A percentile compares a stretch with the other conserved stretches of the same genome.
Evolutionary conservation across 2,329 filamentous ascomycete species (phyloP).

Genomic region (Trichoderma koningii): DNA sequence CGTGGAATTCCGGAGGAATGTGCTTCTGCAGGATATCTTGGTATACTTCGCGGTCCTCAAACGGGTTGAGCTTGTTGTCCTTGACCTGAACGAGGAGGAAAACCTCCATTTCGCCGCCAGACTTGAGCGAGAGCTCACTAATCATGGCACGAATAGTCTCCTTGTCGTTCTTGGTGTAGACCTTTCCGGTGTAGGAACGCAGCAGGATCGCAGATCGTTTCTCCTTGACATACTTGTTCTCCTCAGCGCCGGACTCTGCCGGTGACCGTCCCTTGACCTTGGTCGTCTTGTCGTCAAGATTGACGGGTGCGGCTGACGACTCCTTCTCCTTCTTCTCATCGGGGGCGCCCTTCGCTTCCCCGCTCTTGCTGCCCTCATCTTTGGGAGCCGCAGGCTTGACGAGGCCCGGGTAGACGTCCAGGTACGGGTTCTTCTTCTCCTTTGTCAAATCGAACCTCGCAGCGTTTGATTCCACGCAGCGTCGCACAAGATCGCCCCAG

Average conservation of each 20-base stretch:
- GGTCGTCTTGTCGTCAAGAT: not conserved
- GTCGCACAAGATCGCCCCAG: slow-evolving; percentile 70
- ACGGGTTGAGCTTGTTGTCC: slow-evolving; percentile 59
- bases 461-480: slow-evolving; percentile 66
- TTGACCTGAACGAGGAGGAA: slow-evolving; percentile 80
- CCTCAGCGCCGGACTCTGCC: slow-evolving; percentile 6
- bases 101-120: slow-evolving; percentile 79
- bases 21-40: slow-evolving; percentile 60
- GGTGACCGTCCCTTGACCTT: slow-evolving; percentile 29
- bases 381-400: slow-evolving; percentile 21
- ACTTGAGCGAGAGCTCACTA: slow-evolving; percentile 72
- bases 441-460: slow-evolving; percentile 58
- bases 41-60: slow-evolving; percentile 61
- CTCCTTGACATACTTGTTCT: slow-evolving; percentile 40
- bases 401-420: slow-evolving; percentile 47
- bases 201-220: slow-evolving; percentile 72
- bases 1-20: slow-evolving; percentile 69
- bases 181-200: slow-evolving; percentile 72
- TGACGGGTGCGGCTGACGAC: slow-evolving; percentile 2
- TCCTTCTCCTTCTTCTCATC: slow-evolving; percentile 9
- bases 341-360: not conserved
- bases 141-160: slow-evolving; percentile 78
- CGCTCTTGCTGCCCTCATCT: not conserved
- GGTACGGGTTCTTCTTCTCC: slow-evolving; percentile 46
- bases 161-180: slow-evolving; percentile 77